Percentiles rank a stretch among this genome's conserved stretches.
Conservation (phyloP, 805 yeast genomes). For the Tetrapisispora pingtungensis region DNA sequence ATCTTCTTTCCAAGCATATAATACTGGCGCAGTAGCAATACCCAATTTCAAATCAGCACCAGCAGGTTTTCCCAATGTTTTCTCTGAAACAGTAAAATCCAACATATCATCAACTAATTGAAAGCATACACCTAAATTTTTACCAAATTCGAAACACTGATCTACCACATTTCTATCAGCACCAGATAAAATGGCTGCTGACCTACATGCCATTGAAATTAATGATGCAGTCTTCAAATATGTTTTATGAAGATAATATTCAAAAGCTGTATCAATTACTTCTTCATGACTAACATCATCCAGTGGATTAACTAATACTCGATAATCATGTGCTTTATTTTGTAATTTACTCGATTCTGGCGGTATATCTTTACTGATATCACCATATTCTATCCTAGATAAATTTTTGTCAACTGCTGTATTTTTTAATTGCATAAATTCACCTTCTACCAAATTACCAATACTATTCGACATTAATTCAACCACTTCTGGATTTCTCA, state of each 20-base stretch:
- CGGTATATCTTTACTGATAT: conserved; percentile 37
- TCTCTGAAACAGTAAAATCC: conserved; percentile 84
- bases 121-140: conserved; percentile 89
- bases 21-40: conserved; percentile 91
- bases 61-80: conserved; percentile 85
- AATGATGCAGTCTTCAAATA: conserved; percentile 90
- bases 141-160: conserved; percentile 80
- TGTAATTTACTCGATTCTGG: conserved; percentile 8
- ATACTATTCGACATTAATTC: conserved; percentile 92
- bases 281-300: conserved; percentile 43
- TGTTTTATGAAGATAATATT: conserved; percentile 89
- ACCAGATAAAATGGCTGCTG: conserved; percentile 89
- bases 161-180: conserved; percentile 68
- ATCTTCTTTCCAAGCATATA: conserved; percentile 85
- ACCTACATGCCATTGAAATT: conserved; percentile 86
- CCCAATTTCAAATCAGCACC: conserved; percentile 93
- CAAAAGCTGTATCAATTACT: conserved; percentile 81
- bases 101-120: conserved; percentile 94
- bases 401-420: conserved; percentile 56
- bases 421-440: conserved; percentile 95
- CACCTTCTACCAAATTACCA: conserved; percentile 96
- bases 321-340: conserved; percentile 24
- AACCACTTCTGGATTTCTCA: conserved; percentile 94
- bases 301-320: conserved; percentile 14
- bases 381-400: conserved; percentile 25